phyloP scores from a whole-genome alignment of 306 rosid genomes.

The Mimosa pudica region DNA sequence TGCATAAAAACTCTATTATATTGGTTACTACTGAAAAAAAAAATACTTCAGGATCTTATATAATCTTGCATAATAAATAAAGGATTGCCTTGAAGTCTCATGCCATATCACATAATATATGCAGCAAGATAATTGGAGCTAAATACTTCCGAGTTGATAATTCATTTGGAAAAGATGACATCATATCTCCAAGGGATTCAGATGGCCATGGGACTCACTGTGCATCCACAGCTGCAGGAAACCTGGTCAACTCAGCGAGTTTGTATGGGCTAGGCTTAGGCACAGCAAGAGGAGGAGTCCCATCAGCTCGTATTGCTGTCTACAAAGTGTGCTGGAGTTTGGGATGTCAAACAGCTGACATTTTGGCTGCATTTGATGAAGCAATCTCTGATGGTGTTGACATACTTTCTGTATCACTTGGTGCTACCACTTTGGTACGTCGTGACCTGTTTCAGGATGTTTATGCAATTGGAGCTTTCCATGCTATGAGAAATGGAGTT shows the following conservation, averaged over 20 bases:
- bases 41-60: too few relatives aligned
- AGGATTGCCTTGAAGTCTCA: too few relatives aligned
- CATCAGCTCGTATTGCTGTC: slow-evolving; percentile 32
- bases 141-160: too few relatives aligned
- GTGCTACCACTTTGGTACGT: rapidly evolving
- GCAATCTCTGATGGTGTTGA: slow-evolving; percentile 56
- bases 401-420: slow-evolving; percentile 25
- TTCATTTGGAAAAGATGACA: too few relatives aligned
- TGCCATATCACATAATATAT: not conserved
- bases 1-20: too few relatives aligned
- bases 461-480: not conserved
- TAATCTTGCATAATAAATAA: too few relatives aligned
- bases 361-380: slow-evolving; percentile 44
- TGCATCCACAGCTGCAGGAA: too few relatives aligned
- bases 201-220: too few relatives aligned
- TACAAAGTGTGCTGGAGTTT: slow-evolving; percentile 17
- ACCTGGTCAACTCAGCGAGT: too few relatives aligned
- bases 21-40: too few relatives aligned
- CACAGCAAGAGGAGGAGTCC: slow-evolving; percentile 34
- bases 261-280: slow-evolving; percentile 30
- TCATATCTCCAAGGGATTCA: too few relatives aligned
- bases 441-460: not conserved
- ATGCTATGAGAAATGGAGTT: not conserved
- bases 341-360: slow-evolving; percentile 15
- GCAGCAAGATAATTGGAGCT: slow-evolving; percentile 29